Evolutionary conservation across 1,139 yeast species (phyloP).

Genomic region (Suhomyces panamericanus): DNA sequence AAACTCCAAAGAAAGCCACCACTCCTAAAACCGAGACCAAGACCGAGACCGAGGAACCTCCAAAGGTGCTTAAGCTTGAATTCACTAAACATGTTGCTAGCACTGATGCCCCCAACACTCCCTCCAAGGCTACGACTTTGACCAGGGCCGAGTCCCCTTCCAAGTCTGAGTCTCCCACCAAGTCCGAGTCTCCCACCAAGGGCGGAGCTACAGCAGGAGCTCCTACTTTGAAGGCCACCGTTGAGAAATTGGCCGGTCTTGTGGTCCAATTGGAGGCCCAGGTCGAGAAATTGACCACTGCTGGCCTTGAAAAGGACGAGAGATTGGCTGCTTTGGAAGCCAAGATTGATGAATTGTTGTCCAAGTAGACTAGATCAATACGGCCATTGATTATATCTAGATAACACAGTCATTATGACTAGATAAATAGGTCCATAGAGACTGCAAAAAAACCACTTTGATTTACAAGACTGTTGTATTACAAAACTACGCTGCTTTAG

Average conservation of each 20-base stretch:
- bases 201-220: constrained; percentile 37
- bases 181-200: constrained; percentile 19
- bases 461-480: no score
- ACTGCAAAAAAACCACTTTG: no score
- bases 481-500: no score
- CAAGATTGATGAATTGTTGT: constrained; percentile 42
- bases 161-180: constrained; percentile 14
- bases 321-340: constrained; percentile 48
- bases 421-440: no score
- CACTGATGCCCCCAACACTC: neutral
- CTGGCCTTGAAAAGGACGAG: constrained; percentile 63
- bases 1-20: constrained; percentile 14
- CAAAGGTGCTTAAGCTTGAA: constrained; percentile 16
- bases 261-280: constrained; percentile 59
- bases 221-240: constrained; percentile 68
- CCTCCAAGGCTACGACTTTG: constrained; percentile 6
- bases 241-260: constrained; percentile 60
- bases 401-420: no score
- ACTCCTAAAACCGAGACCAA: constrained; percentile 16
- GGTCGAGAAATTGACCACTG: constrained; percentile 49
- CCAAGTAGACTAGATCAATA: constrained; percentile 12
- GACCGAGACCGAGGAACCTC: constrained; percentile 17
- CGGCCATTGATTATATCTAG: neutral
- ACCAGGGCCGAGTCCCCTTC: constrained; percentile 10
- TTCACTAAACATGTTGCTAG: neutral